Evolutionary conservation across 179 eudicot genomes (phyloP).

Genomic region (Gypsophila paniculata): DNA sequence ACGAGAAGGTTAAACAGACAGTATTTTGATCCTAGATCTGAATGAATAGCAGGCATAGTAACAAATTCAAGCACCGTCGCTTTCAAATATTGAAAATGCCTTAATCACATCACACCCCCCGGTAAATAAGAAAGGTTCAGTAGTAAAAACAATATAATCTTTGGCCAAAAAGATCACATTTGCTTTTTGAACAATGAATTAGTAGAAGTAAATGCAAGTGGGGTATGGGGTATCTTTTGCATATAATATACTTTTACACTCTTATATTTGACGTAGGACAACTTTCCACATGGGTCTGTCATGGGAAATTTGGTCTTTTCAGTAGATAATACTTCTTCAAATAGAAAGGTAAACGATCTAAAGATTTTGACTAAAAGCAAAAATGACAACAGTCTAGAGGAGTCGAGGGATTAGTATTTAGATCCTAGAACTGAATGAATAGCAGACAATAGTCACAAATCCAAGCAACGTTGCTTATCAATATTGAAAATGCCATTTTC

Average conservation of each 20-base stretch:
- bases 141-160: not conserved
- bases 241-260: too few relatives aligned
- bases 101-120: not conserved
- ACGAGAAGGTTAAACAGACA: not conserved
- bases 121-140: not conserved
- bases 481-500: not conserved
- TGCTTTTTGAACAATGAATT: too few relatives aligned
- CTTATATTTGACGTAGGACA: too few relatives aligned
- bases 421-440: not conserved
- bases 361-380: too few relatives aligned
- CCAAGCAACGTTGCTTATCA: not conserved
- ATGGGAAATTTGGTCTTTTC: too few relatives aligned
- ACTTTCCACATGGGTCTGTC: too few relatives aligned
- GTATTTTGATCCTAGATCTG: constrained; percentile 5
- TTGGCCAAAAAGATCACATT: not conserved
- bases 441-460: constrained; percentile 6
- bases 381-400: too few relatives aligned
- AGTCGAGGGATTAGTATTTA: not conserved
- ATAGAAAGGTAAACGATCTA: too few relatives aligned
- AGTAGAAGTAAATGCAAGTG: too few relatives aligned
- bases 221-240: too few relatives aligned
- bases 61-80: constrained; percentile 2
- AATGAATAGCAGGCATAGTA: not conserved
- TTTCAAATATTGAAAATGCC: not conserved
- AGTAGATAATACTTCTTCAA: too few relatives aligned